These are phyloP conservation scores for Hypholoma fasciculare DNA, from an alignment of 768 basidiomycete species.

Conservation along the genomic window DNA sequence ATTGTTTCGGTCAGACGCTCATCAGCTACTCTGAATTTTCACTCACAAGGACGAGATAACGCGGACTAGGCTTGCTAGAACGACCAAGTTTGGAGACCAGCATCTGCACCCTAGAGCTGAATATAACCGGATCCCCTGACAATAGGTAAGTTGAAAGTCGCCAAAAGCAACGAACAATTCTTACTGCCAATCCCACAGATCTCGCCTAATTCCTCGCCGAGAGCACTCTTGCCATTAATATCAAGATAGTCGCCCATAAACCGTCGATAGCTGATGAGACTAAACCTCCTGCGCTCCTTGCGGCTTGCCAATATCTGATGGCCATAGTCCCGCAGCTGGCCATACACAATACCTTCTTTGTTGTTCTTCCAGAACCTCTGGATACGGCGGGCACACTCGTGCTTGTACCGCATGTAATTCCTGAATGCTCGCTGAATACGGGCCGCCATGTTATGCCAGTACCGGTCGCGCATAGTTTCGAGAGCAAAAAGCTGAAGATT, in stretches of 20 bases:
- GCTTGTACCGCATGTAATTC: conserved; percentile 93
- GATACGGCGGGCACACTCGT: conserved; percentile 93
- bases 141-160: not conserved
- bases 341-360: conserved; percentile 89
- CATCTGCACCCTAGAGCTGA: conserved; percentile 80
- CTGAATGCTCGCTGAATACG: conserved; percentile 97
- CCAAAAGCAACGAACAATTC: conserved; percentile 21
- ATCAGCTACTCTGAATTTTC: conserved; percentile 7
- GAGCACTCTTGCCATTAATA: conserved; percentile 75
- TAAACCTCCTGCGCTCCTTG: conserved; percentile 93
- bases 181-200: conserved; percentile 76
- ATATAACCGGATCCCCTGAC: conserved; percentile 74
- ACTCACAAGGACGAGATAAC: conserved; percentile 85
- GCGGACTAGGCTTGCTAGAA: conserved; percentile 90
- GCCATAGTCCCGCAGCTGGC: conserved; percentile 90
- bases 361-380: conserved; percentile 99
- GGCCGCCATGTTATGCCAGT: conserved; percentile 99
- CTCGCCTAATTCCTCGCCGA: conserved; percentile 73
- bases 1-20: not conserved
- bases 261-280: conserved; percentile 89
- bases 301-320: conserved; percentile 88
- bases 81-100: conserved; percentile 83
- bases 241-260: conserved; percentile 98
- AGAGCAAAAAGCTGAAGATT: conserved; percentile 85
- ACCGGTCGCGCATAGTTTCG: conserved; percentile 97